phyloP scores from a whole-genome alignment of 352 stramenopile genomes.

The Pseudoperonospora humuli region DNA sequence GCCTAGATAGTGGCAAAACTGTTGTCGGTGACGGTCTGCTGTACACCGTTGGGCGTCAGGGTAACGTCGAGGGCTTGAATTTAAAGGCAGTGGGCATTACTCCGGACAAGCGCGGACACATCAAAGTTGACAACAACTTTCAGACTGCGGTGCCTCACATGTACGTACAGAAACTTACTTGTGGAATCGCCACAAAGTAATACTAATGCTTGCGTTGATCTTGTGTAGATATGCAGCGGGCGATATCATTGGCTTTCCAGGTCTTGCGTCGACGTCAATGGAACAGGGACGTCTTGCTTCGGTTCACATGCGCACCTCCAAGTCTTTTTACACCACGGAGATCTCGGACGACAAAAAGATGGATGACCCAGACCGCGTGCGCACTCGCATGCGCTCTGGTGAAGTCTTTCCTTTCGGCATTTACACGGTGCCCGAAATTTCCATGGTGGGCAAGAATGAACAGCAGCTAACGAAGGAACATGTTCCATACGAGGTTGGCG shows the following conservation, averaged over 20 bases:
- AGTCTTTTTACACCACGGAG: conserved; percentile 55
- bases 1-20: conserved; percentile 80
- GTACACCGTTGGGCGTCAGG: conserved; percentile 84
- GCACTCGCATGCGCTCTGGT: conserved; percentile 78
- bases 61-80: conserved; percentile 81
- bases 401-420: conserved; percentile 84
- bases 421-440: conserved; percentile 86
- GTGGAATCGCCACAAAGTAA: neutral
- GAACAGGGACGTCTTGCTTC: conserved; percentile 84
- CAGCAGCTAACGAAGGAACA: conserved; percentile 76
- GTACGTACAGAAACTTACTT: conserved; percentile 28
- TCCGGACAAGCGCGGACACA: conserved; percentile 73
- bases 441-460: conserved; percentile 86
- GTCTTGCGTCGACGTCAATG: conserved; percentile 87
- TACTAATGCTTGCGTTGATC: conserved; percentile 4
- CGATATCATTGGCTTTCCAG: conserved; percentile 86
- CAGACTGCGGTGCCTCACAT: conserved; percentile 82
- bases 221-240: conserved; percentile 75
- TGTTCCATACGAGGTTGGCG: conserved; percentile 67
- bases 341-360: conserved; percentile 35
- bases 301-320: conserved; percentile 77
- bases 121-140: conserved; percentile 86
- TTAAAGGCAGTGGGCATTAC: conserved; percentile 69
- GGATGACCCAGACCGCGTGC: conserved; percentile 57
- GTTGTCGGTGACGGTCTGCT: conserved; percentile 79